Percentiles rank a stretch among this genome's conserved stretches.
phyloP scores from a whole-genome alignment of 1,284 basidiomycete genomes.

The Fomitiporia mediterranea region DNA sequence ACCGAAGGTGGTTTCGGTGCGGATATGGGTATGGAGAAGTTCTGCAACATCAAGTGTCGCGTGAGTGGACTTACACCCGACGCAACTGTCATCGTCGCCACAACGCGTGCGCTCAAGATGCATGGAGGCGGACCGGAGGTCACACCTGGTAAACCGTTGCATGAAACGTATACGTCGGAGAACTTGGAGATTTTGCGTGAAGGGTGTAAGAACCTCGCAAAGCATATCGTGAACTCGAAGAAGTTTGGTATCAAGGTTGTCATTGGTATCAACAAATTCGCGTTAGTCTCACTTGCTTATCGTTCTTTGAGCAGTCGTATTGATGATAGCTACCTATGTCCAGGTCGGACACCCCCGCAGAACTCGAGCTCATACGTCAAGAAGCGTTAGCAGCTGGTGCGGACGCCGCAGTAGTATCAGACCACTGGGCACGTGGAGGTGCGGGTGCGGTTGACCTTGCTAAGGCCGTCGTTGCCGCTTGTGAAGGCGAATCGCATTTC shows the following conservation, averaged over 20 bases:
- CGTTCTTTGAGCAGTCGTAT: conserved; percentile 14
- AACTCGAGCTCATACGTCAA: conserved; percentile 82
- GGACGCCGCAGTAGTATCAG: conserved; percentile 92
- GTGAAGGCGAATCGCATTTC: conserved; percentile 81
- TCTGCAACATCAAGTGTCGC: conserved; percentile 99
- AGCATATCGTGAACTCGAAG: conserved; percentile 92
- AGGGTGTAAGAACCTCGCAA: conserved; percentile 90
- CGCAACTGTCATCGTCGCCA: conserved; percentile 94
- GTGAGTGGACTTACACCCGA: conserved; percentile 91
- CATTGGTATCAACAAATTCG: conserved; percentile 93
- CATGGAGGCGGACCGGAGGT: conserved; percentile 98
- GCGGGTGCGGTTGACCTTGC: conserved; percentile 84
- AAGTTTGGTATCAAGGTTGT: conserved; percentile 98
- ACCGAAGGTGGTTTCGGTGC: conserved; percentile 99
- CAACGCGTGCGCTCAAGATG: conserved; percentile 98
- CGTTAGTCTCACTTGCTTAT: conserved; percentile 48
- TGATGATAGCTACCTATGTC: conserved; percentile 14
- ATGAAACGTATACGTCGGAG: conserved; percentile 93
- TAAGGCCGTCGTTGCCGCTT: conserved; percentile 80
- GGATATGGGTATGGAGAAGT: conserved; percentile 99
- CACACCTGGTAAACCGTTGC: conserved; percentile 91
- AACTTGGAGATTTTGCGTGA: conserved; percentile 87
- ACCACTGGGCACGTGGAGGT: conserved; percentile 96
- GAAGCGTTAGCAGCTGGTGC: conserved; percentile 84
- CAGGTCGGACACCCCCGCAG: conserved; percentile 88